A percentile compares a stretch with the other conserved stretches of the same genome.
phyloP scores from a whole-genome alignment of 1,284 basidiomycete genomes.

The Leccinum variabile region DNA sequence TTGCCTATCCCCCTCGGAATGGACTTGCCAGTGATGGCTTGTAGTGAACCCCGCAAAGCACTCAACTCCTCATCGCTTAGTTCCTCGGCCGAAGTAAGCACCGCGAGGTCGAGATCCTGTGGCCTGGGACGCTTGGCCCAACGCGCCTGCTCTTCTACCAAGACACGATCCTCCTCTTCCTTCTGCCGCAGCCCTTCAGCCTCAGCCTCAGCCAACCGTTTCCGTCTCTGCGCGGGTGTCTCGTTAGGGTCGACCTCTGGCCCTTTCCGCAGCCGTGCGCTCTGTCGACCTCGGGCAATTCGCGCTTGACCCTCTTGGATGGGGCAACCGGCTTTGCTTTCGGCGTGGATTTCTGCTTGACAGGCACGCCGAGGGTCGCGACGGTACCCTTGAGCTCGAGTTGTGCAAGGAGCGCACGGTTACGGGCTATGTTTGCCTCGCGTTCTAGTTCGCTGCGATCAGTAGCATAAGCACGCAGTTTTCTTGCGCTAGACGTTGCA shows the following conservation, averaged over 20 bases:
- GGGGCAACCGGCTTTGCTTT: slow-evolving; percentile 66
- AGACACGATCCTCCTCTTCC: slow-evolving; percentile 58
- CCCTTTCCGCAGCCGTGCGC: slow-evolving; percentile 54
- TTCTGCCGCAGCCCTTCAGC: slow-evolving; percentile 49
- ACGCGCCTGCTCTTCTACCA: slow-evolving; percentile 59
- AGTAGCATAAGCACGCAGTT: not conserved
- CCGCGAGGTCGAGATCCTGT: slow-evolving; percentile 58
- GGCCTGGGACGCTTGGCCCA: slow-evolving; percentile 66
- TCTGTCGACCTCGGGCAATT: slow-evolving; percentile 50
- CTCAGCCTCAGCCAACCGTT: slow-evolving; percentile 62
- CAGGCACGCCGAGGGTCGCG: slow-evolving; percentile 46
- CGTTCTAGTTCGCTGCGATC: slow-evolving; percentile 66
- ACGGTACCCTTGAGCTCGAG: slow-evolving; percentile 65
- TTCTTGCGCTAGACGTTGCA: not conserved
- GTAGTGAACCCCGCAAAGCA: slow-evolving; percentile 45
- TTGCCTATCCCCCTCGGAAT: slow-evolving; percentile 44
- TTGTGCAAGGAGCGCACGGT: slow-evolving; percentile 67
- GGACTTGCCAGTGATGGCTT: slow-evolving; percentile 37
- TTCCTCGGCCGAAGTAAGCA: slow-evolving; percentile 48
- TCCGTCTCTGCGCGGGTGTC: slow-evolving; percentile 58
- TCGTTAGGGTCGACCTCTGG: slow-evolving; percentile 54
- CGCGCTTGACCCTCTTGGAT: slow-evolving; percentile 51
- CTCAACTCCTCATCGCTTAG: slow-evolving; percentile 46
- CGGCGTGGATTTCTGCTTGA: slow-evolving; percentile 34
- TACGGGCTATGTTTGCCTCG: slow-evolving; percentile 75